Evolutionary conservation across 805 yeast species (phyloP).

Genomic region (Cyberlindnera misumaiensis): DNA sequence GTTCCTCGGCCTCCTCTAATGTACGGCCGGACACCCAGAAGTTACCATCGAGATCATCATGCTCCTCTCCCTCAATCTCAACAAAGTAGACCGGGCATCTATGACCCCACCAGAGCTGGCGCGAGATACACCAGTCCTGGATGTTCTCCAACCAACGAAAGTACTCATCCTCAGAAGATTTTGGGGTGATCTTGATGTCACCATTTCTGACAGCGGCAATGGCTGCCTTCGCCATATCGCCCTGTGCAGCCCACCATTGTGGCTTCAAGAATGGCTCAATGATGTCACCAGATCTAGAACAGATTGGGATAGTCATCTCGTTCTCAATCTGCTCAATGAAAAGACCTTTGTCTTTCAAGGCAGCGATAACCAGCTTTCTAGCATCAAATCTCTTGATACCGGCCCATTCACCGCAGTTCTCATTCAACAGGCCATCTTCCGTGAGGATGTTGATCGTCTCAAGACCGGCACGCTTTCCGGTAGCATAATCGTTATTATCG

Average conservation of each 20-base stretch:
- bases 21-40: slow-evolving; percentile 91
- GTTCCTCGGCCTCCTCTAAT: slow-evolving; percentile 73
- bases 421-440: slow-evolving; percentile 88
- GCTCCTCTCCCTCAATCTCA: slow-evolving; percentile 59
- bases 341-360: slow-evolving; percentile 67
- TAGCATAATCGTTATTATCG: slow-evolving; percentile 92
- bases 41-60: slow-evolving; percentile 53
- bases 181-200: slow-evolving; percentile 74
- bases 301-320: slow-evolving; percentile 90
- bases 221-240: slow-evolving; percentile 82
- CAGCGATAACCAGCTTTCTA: slow-evolving; percentile 73
- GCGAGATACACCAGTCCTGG: slow-evolving; percentile 99
- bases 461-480: slow-evolving; percentile 90
- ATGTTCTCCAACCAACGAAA: slow-evolving; percentile 93
- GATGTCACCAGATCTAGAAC: slow-evolving; percentile 95
- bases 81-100: slow-evolving; percentile 95
- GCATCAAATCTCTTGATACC: slow-evolving; percentile 96
- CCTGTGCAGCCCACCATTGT: slow-evolving; percentile 98
- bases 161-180: slow-evolving; percentile 86
- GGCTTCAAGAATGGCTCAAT: slow-evolving; percentile 97
- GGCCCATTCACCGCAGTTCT: slow-evolving; percentile 86
- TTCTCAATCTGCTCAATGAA: slow-evolving; percentile 84
- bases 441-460: slow-evolving; percentile 87
- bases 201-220: slow-evolving; percentile 81
- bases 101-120: slow-evolving; percentile 96